Evolutionary conservation across 441 rosid species (phyloP), one percentile per base, ranked within the genome.

Genomic region (Populus trichocarpa): DNA sequence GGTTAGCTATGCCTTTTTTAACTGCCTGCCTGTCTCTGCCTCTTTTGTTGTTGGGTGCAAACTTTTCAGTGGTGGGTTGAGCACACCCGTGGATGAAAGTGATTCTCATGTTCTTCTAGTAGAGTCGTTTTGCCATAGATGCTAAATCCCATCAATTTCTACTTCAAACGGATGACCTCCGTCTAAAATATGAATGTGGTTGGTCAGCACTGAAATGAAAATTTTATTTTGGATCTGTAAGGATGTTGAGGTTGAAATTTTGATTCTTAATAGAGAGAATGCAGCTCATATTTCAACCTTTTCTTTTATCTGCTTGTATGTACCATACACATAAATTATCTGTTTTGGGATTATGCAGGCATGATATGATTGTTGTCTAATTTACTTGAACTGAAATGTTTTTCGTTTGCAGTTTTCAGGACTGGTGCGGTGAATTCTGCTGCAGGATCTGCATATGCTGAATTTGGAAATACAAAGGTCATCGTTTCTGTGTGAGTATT

Each of bases 391-490:
- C 35, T 72, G 61, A 18, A 28, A 23, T 63, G 66, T 70, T 80
- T 70, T 53, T 79, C 36, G 65, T 42, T 77, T 85, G 81, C 87
- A 91, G 97, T 88, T 84, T 92, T 96, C 84, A 91, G 91, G 80
- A 94, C 96, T 0, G 91, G 92, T 36, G 92, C 97, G 35, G 99
- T 94, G 75, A 94, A 84, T 68, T 88, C 95, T 84, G 98, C 98
- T 77, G 85, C 97, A 36, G 98, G 99, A 33, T 94, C 98, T 84
- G 98, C 99, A 75, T 96, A 94, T 81, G 97, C 98, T 40, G 98
- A 94, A 85, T 91, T 94, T 80, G 99, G 98, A 63, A 91, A 91
- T 77, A 94, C 98, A 36, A 92, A 93, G 86, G 98, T 94, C 80
- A 96, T 96, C 63, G 98, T 94, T 68, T 96, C 98, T 8, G 94